Base-by-base conservation (phyloP, 2,329 filamentous ascomycete genomes). In the Plenodomus biglobosus region DNA sequence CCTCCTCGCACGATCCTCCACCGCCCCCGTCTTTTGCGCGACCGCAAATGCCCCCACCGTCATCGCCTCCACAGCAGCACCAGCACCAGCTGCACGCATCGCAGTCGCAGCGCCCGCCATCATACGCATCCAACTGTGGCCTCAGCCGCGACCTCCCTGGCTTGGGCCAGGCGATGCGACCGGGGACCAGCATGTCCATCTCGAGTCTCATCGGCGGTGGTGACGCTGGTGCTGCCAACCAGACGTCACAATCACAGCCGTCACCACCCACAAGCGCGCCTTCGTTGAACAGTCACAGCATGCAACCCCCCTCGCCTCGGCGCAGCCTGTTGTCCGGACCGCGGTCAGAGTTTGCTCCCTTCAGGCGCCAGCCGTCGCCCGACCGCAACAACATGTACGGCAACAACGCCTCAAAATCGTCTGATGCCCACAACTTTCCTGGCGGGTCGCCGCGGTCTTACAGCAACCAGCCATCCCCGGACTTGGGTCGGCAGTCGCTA, bases 101-200 rank as follows among this genome's bases (percentile, higher is more conserved):
- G 35, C 65, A 73, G 40, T 62, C 75, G 30, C 72, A 75, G 38
- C 74, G 78, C 40, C 70, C 77, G 22, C 73, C 78, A 3, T 75
- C 78, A 3, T 75, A 74, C 38, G 27, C 58, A 15, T 48, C 55
- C 32, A 56, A 49, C 35, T 80, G 80, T 56, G 69, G 73, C 42
- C 72, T 69, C 20, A 73, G 75, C 50, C 80, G 83, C 64, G 84
- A 87, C 56, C 74, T 81, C 40, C 77, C 82, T 40, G 73, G 75
- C 16, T 64, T 80, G 37, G 74, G 73, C 18, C 75, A 79, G 18
- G 70, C 75, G 47, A 76, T 81, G 66, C 78, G 84, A 50, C 80
- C 81, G 11, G 80, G 80, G 43, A 81, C 81, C 62, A 85, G 83
- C 72, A 88, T 88, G 85, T 87, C 85, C 39, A 88, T 88, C 69